Evolutionary conservation across 164 flowering plant genomes (phyloP).

Genomic region (Vitis rupestris): DNA sequence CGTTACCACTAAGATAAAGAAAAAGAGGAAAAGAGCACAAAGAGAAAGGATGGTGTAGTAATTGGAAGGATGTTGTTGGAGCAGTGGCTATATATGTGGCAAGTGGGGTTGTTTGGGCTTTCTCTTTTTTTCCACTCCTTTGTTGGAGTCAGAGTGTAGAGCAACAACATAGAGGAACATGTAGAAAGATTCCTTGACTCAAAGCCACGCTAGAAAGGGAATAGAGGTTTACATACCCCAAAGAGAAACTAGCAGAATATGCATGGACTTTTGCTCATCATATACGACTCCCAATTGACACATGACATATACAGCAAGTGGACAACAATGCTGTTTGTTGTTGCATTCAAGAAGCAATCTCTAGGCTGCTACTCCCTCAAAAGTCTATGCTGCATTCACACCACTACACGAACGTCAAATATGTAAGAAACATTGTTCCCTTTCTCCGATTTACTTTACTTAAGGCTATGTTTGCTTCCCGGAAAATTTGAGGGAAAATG

Average conservation of each 20-base stretch:
- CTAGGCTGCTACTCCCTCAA: neutral
- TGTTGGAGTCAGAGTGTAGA: neutral
- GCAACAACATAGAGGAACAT: neutral
- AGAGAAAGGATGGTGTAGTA: too few relatives aligned
- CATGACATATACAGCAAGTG: slow-evolving; percentile 1
- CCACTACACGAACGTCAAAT: neutral
- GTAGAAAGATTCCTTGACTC: slow-evolving; percentile 3
- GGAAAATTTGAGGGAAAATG: too few relatives aligned
- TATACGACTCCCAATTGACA: neutral
- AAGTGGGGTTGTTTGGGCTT: too few relatives aligned
- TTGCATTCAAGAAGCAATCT: slow-evolving; percentile 4
- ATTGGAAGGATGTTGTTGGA: too few relatives aligned
- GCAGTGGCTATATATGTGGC: too few relatives aligned
- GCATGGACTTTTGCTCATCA: neutral
- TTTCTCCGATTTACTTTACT: too few relatives aligned
- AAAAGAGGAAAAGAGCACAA: too few relatives aligned
- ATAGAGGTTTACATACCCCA: too few relatives aligned
- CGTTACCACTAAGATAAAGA: too few relatives aligned
- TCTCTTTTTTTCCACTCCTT: neutral
- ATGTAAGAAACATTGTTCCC: too few relatives aligned
- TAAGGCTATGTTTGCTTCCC: too few relatives aligned
- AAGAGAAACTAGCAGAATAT: neutral
- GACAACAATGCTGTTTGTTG: neutral
- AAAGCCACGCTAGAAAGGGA: slow-evolving; percentile 1
- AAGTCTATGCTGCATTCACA: slow-evolving; percentile 2